Evolutionary conservation across 2,329 filamentous ascomycete species (phyloP).

Genomic region (Monosporascus sp.): DNA sequence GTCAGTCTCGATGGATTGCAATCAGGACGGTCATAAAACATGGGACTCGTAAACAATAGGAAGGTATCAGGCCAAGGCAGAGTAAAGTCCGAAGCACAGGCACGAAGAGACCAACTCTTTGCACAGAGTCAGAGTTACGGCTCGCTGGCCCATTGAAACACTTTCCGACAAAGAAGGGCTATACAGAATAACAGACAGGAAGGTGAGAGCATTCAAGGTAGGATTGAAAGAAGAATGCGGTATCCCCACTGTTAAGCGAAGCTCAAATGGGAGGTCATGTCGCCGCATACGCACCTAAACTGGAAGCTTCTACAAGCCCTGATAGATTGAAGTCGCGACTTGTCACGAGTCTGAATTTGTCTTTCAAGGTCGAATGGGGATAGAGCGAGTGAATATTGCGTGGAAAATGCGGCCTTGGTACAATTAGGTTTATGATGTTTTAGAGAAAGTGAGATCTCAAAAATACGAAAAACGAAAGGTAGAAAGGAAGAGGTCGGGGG

Average conservation of each 20-base stretch:
- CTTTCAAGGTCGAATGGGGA: not conserved
- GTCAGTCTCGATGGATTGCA: slow-evolving; percentile 16
- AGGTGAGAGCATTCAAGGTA: not conserved
- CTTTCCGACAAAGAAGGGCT: not conserved
- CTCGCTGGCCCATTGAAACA: not conserved
- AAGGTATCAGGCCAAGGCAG: no score
- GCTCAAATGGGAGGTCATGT: not conserved
- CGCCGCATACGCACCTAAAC: not conserved
- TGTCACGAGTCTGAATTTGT: not conserved
- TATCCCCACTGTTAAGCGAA: not conserved
- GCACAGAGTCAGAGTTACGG: not conserved
- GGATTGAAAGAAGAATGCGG: not conserved
- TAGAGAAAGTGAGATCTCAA: not conserved
- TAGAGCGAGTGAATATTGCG: not conserved
- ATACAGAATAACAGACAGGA: not conserved
- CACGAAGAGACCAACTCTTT: not conserved
- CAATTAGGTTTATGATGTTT: not conserved
- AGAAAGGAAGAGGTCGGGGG: not conserved
- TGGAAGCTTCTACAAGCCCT: not conserved
- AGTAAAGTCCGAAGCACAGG: not conserved
- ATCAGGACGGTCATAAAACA: not conserved
- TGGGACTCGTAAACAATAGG: not conserved
- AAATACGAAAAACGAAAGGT: not conserved
- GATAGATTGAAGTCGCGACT: not conserved
- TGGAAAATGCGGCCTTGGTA: not conserved